Base-by-base conservation (phyloP, 495 filamentous ascomycete genomes). In the Penicillium silybi region DNA sequence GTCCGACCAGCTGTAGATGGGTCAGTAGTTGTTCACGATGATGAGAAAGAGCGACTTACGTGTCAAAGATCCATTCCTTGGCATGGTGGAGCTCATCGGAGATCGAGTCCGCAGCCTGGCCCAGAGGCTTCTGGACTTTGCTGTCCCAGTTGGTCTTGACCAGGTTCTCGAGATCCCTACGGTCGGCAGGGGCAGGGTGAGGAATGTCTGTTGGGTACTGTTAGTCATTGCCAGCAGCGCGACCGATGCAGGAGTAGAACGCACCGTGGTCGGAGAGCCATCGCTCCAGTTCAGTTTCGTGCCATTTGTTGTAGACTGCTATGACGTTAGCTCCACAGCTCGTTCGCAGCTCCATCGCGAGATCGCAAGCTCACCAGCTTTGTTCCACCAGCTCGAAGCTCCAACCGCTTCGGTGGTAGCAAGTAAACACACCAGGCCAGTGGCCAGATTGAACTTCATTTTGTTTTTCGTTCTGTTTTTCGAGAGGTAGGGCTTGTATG, bases 251-350 rank as follows among this genome's bases (percentile, higher is more conserved):
- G 6, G 20, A 47, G 18, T 50, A 18, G 25, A 48, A 3, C 10
- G 29, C 58, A 76, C 72, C 74, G 72, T 98, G 83, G 60, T 98
- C 93, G 20, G 88, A 88, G 51, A 98, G 86, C 93, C 93, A 98
- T 61, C 93, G 81, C 76, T 98, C 92, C 10, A 98, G 81, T 77
- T 98, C 93, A 6, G 89, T 96, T 74, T 97, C 85, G 66, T 97
- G 92, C 93, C 93, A 98, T 67, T 92, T 97, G 75, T 97, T 96
- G 80, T 97, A 98, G 6, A 85, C 93, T 96, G 62, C 44, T 44
- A 34, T 59, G 27, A n/a, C 18, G 54, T 54, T 53, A 57, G 56
- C 50, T 19, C 32, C 18, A 29, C 15, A 19, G 19, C 18, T 15
- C 20, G 41, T 22, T 32, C 25, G 38, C 17, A 22, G 13, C 42